Evolutionary conservation across 2,329 filamentous ascomycete species (phyloP), one percentile per base, ranked within the genome.

Genomic region (Plectosphaerella cucumerina): DNA sequence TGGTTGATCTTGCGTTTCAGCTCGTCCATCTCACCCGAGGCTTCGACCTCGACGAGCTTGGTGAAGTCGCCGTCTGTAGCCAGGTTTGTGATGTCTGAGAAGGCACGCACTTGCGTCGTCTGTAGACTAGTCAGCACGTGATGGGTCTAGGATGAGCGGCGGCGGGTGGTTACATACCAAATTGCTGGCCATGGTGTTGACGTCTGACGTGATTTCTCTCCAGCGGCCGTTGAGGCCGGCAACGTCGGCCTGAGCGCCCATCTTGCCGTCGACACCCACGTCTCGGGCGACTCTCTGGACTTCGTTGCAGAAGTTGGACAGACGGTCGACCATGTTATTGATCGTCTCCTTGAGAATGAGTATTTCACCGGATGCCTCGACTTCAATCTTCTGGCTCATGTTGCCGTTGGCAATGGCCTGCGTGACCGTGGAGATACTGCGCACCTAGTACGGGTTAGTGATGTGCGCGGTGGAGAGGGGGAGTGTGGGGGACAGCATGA

Each of bases 1-100:
- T 95, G 90, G 68, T 97, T 99, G 80, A 99, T 97, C 78, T 97
- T 97, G 62, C 92, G 86, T 73, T 99, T 99, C 61, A 99, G 79
- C 69, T 97, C 93, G 70, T 97, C 94, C 94, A 99, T 97, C 70
- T 99, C 94, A 57, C 94, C 94, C 12, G 93, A 97, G 18, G 94
- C 94, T 68, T 97, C 92, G 17, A 99, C 93, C 45, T 94, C 96
- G 67, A 99, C 93, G 52, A 95, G 84, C 67, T 97, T 96, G 21
- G 90, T 96, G 68, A 97, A 97, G 70, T 99, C 93, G 56, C 94
- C 94, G 65, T 96, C 92, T 53, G 93, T 97, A 23, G 94, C 94
- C 35, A 94, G 85, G 68, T 97, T 96, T n/a, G 93, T 97, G 62
- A 99, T 97, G 66, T 97, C 93, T 49, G 92, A 94, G 69, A 99